phyloP scores from a whole-genome alignment of 2,329 filamentous ascomycete genomes.

The Aspergillus spinulosporus region DNA sequence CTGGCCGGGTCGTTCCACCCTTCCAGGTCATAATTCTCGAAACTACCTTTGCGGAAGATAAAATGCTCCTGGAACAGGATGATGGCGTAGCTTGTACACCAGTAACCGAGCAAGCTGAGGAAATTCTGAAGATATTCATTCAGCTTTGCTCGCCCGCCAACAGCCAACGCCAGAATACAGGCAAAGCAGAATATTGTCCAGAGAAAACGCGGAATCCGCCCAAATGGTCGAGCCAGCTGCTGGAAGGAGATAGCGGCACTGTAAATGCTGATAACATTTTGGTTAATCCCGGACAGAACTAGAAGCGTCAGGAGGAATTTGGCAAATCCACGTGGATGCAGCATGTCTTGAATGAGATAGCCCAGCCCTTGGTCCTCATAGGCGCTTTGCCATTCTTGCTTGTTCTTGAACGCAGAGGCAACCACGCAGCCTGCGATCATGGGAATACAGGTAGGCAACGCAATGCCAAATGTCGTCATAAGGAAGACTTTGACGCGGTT shows the following conservation, averaged over 20 bases:
- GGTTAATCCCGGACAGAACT: conserved; percentile 6
- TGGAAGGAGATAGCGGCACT: conserved; percentile 8
- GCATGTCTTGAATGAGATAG: conserved; percentile 10
- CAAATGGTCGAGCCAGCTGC: conserved; percentile 6
- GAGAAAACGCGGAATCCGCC: conserved; percentile 2
- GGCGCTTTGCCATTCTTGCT: neutral
- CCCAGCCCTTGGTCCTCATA: conserved; percentile 10
- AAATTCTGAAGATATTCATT: conserved; percentile 4
- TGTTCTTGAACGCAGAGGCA: neutral
- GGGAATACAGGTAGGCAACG: conserved; percentile 1
- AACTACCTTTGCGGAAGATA: conserved; percentile 7
- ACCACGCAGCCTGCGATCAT: conserved; percentile 9
- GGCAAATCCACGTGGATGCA: conserved; percentile 10
- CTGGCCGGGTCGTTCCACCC: conserved; percentile 9
- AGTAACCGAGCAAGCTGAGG: conserved; percentile 6
- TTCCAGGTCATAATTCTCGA: conserved; percentile 9
- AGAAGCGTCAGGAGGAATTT: conserved; percentile 10
- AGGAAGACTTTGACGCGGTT: conserved; percentile 11
- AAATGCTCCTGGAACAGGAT: conserved; percentile 9
- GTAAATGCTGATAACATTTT: conserved; percentile 11
- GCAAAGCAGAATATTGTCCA: conserved; percentile 10
- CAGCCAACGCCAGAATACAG: conserved; percentile 1
- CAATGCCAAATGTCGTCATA: conserved; percentile 8
- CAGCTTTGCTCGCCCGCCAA: conserved; percentile 1
- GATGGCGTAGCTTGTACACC: conserved; percentile 6